Conservation (phyloP, 805 yeast genomes). For the Ogataea methylovora region DNA sequence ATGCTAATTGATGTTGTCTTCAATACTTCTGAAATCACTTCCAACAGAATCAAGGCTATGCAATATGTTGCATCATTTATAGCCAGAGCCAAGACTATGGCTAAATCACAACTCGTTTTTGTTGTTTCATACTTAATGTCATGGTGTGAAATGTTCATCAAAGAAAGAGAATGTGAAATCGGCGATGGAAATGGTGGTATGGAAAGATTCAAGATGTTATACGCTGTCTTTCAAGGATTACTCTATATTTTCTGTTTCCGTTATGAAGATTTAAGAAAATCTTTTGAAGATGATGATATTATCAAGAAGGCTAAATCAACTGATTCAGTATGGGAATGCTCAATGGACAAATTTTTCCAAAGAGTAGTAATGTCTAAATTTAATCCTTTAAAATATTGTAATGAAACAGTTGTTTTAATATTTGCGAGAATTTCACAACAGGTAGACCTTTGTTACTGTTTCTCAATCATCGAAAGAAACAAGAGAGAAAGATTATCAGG, state of each 20-base stretch:
- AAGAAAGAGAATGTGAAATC: conserved; percentile 81
- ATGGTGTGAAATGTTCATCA: conserved; percentile 77
- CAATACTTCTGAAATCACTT: conserved; percentile 57
- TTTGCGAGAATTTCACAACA: conserved; percentile 90
- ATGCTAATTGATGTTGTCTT: conserved; percentile 78
- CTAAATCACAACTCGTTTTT: conserved; percentile 67
- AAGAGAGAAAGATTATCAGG: conserved; percentile 58
- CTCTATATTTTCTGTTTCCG: conserved; percentile 90
- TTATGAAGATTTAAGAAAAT: conserved; percentile 47
- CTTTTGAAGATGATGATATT: conserved; percentile 7
- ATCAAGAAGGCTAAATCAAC: conserved; percentile 15
- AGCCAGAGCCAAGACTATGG: conserved; percentile 73
- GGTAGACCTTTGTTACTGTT: conserved; percentile 87
- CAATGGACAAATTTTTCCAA: conserved; percentile 79
- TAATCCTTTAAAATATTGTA: conserved; percentile 90
- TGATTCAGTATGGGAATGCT: conserved; percentile 62
- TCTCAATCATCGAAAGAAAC: conserved; percentile 85
- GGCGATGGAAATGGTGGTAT: conserved; percentile 58
- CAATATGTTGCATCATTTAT: conserved; percentile 88
- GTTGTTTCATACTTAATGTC: conserved; percentile 76
- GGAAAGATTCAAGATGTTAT: conserved; percentile 85
- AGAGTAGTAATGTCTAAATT: conserved; percentile 79
- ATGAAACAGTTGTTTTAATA: conserved; percentile 86
- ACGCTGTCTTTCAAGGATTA: conserved; percentile 85
- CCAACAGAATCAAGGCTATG: conserved; percentile 78